Evolutionary conservation across 495 filamentous ascomycete genomes (phyloP), one percentile per base, ranked within the genome.

Genomic region (Chaetomidium leptoderma): DNA sequence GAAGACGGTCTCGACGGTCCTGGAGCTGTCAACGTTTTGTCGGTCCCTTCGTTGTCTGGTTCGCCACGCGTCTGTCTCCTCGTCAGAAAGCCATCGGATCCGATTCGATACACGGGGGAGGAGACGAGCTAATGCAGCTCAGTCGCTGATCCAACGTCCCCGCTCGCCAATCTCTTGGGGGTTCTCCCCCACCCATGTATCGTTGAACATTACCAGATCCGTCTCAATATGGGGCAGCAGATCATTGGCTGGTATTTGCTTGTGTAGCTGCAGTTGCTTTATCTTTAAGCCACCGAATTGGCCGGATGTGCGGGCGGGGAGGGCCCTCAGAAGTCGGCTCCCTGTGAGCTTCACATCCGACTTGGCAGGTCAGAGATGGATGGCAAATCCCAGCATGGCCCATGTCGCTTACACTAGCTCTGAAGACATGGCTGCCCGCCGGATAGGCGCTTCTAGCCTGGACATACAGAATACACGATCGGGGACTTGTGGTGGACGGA

Each of bases 281-380:
- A 57, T 58, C 50, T 60, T 11, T 50, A 27, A 10, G 37, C 30
- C 62, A 42, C 39, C 13, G 49, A 46, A 55, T 63, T 60, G 57
- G 57, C 57, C 36, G 51, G 53, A 51, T 10, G 3, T 44, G 23
- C 19, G 39, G 24, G n/a, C 37, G 6, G 16, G 32, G 16, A 10
- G 4, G 13, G 19, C 3, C 14, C 53, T 14, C 23, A 14, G 19
- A 10, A 3, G 1, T 11, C 21, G 10, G 29, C 47, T 43, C 46
- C 42, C 29, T 26, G 53, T 16, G 27, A 55, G 42, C 53, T 27
- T 21, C 8, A 33, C 11, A 4, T n/a, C 14, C 1, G 39, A 55
- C 24, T 30, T 40, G 50, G 36, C 23, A 47, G 13, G 26, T 24
- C 43, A 7, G 14, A 6, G 29, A 3, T 2, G 39, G 40, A 55